phyloP scores from a whole-genome alignment of 2,329 filamentous ascomycete genomes.

The Curvularia sp. region DNA sequence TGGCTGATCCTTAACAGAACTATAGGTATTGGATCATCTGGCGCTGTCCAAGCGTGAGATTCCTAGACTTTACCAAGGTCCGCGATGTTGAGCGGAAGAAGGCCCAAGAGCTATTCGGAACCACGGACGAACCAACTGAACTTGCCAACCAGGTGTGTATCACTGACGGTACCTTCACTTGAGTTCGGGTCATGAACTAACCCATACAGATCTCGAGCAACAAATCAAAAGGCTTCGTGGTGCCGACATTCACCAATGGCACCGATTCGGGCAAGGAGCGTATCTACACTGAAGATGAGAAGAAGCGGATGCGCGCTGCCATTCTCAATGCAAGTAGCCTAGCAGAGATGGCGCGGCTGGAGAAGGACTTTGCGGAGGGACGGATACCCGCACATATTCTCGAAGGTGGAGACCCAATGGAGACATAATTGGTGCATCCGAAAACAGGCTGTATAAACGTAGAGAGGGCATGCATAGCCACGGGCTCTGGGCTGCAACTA shows the following conservation, averaged over 20 bases:
- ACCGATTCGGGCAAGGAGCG: conserved; percentile 62
- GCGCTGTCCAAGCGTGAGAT: conserved; percentile 82
- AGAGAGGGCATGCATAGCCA: not conserved
- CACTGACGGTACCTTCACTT: not conserved
- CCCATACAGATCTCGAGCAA: conserved; percentile 73
- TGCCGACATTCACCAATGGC: conserved; percentile 54
- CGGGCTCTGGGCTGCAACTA: not conserved
- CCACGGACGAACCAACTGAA: conserved; percentile 75
- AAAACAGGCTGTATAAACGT: not conserved
- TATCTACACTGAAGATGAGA: conserved; percentile 85
- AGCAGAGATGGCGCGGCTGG: conserved; percentile 86
- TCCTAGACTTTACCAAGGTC: conserved; percentile 92
- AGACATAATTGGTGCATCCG: conserved; percentile 26
- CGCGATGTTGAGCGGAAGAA: conserved; percentile 81
- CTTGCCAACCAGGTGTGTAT: conserved; percentile 62
- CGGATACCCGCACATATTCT: conserved; percentile 67
- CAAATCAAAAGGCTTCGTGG: conserved; percentile 79
- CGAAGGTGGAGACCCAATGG: conserved; percentile 40
- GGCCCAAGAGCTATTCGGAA: conserved; percentile 84
- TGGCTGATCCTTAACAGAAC: conserved; percentile 63
- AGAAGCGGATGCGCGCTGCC: conserved; percentile 81
- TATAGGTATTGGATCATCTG: conserved; percentile 93
- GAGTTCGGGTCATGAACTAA: conserved; percentile 36
- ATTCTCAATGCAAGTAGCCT: conserved; percentile 89
- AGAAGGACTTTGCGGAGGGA: conserved; percentile 92